phyloP scores from a whole-genome alignment of 108 stramenopile genomes.

The Skeletonema marinoi region DNA sequence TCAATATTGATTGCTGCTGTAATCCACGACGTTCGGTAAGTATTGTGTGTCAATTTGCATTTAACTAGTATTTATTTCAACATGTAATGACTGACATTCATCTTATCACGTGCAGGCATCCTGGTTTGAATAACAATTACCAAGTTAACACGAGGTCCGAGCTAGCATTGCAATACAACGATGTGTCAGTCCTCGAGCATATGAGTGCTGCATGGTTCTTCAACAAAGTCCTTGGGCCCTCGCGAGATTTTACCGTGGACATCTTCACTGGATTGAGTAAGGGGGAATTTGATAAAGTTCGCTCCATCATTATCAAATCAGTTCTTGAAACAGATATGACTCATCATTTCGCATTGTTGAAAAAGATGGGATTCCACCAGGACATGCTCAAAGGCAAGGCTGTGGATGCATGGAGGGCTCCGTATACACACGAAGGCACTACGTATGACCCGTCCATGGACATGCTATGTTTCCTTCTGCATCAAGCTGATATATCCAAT shows the following conservation, averaged over 20 bases:
- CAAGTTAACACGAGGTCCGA: constrained; percentile 61
- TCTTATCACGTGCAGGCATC: constrained; percentile 54
- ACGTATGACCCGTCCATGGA: constrained; percentile 23
- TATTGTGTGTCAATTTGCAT: neutral
- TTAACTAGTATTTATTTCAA: neutral
- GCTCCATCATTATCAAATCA: constrained; percentile 47
- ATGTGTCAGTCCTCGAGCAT: constrained; percentile 77
- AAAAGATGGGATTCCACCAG: constrained; percentile 35
- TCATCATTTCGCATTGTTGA: constrained; percentile 52
- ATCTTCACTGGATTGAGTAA: constrained; percentile 38
- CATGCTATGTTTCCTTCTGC: constrained; percentile 58
- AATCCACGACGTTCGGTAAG: constrained; percentile 71
- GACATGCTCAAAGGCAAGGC: constrained; percentile 17
- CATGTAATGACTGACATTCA: neutral
- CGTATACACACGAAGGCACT: constrained; percentile 22
- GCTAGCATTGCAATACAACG: constrained; percentile 78
- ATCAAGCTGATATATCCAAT: constrained; percentile 80
- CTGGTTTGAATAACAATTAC: constrained; percentile 80
- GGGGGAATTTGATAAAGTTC: constrained; percentile 29
- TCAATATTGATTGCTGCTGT: constrained; percentile 65
- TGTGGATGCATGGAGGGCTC: constrained; percentile 8
- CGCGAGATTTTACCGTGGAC: constrained; percentile 33
- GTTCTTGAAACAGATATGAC: constrained; percentile 72
- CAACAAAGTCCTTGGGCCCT: constrained; percentile 34
- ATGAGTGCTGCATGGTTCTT: constrained; percentile 65